A percentile compares a stretch with the other conserved stretches of the same genome.
These are phyloP conservation scores for Ascochyta clinopodiicola DNA, from an alignment of 2,329 filamentous ascomycete species.

Conservation along the genomic window DNA sequence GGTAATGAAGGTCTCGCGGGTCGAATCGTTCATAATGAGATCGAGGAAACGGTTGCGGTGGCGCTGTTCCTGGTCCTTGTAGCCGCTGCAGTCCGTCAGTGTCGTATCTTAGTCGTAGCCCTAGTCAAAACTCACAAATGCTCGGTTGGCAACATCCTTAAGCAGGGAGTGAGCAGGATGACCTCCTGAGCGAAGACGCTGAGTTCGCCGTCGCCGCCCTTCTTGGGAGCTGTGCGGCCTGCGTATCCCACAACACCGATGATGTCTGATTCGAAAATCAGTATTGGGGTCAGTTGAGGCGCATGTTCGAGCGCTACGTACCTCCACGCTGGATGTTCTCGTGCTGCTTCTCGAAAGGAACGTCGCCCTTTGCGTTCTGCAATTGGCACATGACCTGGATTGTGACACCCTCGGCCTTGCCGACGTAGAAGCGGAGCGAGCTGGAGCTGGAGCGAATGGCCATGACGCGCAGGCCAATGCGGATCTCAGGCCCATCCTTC, in stretches of 20 bases:
- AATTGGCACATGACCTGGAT: conserved; percentile 93
- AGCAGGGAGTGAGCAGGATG: conserved; percentile 83
- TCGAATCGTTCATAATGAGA: conserved; percentile 93
- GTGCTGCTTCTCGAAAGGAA: conserved; percentile 85
- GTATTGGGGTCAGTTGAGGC: neutral
- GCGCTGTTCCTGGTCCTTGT: conserved; percentile 93
- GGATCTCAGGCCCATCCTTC: conserved; percentile 72
- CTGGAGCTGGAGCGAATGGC: conserved; percentile 31
- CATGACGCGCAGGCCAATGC: conserved; percentile 86
- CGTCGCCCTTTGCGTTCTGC: conserved; percentile 73
- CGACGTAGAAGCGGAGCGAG: conserved; percentile 41
- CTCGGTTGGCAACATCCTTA: conserved; percentile 84
- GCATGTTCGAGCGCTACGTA: neutral
- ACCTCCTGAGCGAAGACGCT: conserved; percentile 92
- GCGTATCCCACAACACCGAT: conserved; percentile 87
- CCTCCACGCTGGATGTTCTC: conserved; percentile 81
- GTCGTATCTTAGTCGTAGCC: neutral
- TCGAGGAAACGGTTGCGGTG: conserved; percentile 95
- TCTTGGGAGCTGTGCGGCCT: conserved; percentile 87
- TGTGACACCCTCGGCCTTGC: conserved; percentile 73
- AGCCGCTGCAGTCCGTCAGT: conserved; percentile 67
- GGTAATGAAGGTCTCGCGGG: conserved; percentile 82
- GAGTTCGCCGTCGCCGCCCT: conserved; percentile 86
- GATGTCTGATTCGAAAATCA: conserved; percentile 65
- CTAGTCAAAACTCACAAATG: conserved; percentile 59